phyloP scores from a whole-genome alignment of 805 yeast genomes.

The Maudiozyma pseudohumilis region DNA sequence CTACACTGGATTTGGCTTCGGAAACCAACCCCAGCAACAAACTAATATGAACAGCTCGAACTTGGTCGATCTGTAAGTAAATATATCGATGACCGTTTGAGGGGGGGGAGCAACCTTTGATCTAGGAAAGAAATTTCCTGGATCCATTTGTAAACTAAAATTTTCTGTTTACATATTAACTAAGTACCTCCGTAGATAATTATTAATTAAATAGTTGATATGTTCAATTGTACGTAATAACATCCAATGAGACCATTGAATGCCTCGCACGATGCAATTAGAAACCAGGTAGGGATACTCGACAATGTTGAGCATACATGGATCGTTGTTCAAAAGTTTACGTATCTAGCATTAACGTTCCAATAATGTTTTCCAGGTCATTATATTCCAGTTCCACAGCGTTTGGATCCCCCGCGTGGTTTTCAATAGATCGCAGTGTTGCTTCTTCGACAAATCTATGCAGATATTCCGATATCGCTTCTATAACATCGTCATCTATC shows the following conservation, averaged over 20 bases:
- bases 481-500: constrained; percentile 17
- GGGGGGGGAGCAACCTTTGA: too few species aligned
- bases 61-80: constrained; percentile 11
- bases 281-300: background rate
- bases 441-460: constrained; percentile 25
- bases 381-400: constrained; percentile 9
- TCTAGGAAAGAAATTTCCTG: too few species aligned
- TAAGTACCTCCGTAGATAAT: too few species aligned
- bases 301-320: too few species aligned
- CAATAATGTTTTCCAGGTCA: constrained; percentile 26
- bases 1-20: constrained; percentile 91
- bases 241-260: too few species aligned
- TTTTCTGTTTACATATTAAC: too few species aligned
- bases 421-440: constrained; percentile 21
- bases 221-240: too few species aligned
- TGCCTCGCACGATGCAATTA: too few species aligned
- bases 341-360: constrained; percentile 26
- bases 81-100: too few species aligned
- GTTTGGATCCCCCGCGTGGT: constrained; percentile 10
- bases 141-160: too few species aligned
- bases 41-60: constrained; percentile 21
- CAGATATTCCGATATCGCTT: constrained; percentile 18
- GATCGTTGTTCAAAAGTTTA: constrained; percentile 6
- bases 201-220: too few species aligned
- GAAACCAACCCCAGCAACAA: constrained; percentile 45